Evolutionary conservation across 768 basidiomycete species (phyloP).

Genomic region (Psilocybe tampanensis): DNA sequence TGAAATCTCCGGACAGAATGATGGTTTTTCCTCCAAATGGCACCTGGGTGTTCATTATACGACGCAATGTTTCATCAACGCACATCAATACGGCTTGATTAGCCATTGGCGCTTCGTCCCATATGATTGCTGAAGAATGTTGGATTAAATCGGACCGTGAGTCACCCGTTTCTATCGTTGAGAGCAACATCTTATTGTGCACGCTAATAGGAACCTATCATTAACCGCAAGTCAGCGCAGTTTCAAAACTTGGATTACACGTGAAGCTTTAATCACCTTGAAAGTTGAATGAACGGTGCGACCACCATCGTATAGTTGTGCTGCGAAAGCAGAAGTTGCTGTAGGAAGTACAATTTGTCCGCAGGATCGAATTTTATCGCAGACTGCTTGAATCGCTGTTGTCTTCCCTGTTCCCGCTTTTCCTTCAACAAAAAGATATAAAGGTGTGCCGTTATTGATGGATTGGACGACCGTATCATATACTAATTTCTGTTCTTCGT

Average conservation of each 20-base stretch:
- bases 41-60: constrained; percentile 24
- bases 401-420: constrained; percentile 46
- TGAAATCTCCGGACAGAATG: constrained; percentile 40
- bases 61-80: constrained; percentile 34
- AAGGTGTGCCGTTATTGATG: constrained; percentile 6
- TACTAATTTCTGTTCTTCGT: neutral
- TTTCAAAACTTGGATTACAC: neutral
- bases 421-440: constrained; percentile 37
- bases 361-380: constrained; percentile 26
- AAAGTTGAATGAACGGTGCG: constrained; percentile 40
- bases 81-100: constrained; percentile 34
- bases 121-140: constrained; percentile 31
- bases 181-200: constrained; percentile 30
- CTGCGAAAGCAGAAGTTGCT: constrained; percentile 42
- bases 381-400: constrained; percentile 34
- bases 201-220: constrained; percentile 35
- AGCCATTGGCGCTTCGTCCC: constrained; percentile 48
- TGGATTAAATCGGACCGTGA: constrained; percentile 34
- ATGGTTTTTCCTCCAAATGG: constrained; percentile 41
- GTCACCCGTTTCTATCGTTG: constrained; percentile 28
- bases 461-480: neutral
- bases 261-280: constrained; percentile 26
- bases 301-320: constrained; percentile 38
- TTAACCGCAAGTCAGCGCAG: neutral
- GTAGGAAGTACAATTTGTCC: constrained; percentile 34